These are phyloP conservation scores for Acanthamoeba sp. DNA, from an alignment of 208 protist genomes.

Conservation along the genomic window DNA sequence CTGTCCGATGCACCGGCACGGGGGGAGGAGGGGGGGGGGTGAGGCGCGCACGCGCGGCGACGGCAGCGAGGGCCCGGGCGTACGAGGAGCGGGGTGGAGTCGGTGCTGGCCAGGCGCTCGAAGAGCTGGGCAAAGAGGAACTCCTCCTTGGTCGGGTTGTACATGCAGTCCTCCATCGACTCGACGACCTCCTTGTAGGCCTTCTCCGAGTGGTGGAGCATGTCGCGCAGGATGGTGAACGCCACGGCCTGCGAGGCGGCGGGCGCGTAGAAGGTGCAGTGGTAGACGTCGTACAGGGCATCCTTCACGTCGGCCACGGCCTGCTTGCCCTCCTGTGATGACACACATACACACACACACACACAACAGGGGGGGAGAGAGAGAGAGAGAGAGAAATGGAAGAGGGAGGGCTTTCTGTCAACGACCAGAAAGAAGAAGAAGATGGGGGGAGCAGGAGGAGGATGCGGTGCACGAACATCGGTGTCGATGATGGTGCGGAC, in stretches of 20 bases:
- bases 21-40: background rate
- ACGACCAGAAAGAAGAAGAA: no score
- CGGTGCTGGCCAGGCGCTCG: background rate
- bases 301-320: background rate
- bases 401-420: background rate
- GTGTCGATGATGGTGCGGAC: background rate
- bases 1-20: background rate
- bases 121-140: constrained; percentile 44
- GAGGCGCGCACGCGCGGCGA: background rate
- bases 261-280: constrained; percentile 14
- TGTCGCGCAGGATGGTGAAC: constrained; percentile 42
- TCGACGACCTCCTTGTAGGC: constrained; percentile 56
- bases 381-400: background rate
- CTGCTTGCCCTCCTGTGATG: constrained; percentile 24
- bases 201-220: constrained; percentile 40
- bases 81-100: background rate
- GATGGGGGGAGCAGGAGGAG: no score
- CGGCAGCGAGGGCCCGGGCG: no score
- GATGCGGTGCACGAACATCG: constrained; percentile 43
- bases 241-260: constrained; percentile 1
- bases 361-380: background rate
- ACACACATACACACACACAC: background rate
- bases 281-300: constrained; percentile 58
- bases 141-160: constrained; percentile 64
- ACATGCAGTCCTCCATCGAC: constrained; percentile 44